Conservation (phyloP, 2,329 filamentous ascomycete genomes). For the Aspergillus ruber region DNA sequence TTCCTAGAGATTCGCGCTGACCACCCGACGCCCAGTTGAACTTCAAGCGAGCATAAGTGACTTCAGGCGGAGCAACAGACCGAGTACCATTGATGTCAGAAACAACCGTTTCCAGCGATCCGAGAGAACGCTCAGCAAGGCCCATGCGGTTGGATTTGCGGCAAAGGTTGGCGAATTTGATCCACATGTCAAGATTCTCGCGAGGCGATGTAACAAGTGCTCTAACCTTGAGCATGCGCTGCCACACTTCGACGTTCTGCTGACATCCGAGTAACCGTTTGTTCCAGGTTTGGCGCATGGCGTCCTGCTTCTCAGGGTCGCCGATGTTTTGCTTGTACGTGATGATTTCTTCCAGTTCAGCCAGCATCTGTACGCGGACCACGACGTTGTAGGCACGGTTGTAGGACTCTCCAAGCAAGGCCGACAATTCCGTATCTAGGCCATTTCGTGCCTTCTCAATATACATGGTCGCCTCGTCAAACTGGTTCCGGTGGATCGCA, state of each 20-base stretch:
- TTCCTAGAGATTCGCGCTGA: constrained; percentile 56
- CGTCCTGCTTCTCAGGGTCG: constrained; percentile 78
- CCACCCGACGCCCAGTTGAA: constrained; percentile 84
- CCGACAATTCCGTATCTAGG: constrained; percentile 90
- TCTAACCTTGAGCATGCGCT: constrained; percentile 91
- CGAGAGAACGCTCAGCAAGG: constrained; percentile 88
- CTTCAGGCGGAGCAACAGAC: constrained; percentile 56
- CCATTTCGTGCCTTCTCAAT: constrained; percentile 90
- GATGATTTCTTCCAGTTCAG: constrained; percentile 96
- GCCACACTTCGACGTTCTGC: constrained; percentile 96
- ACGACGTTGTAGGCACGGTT: constrained; percentile 97
- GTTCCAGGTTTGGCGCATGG: constrained; percentile 93
- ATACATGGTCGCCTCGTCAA: constrained; percentile 79
- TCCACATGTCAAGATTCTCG: constrained; percentile 98
- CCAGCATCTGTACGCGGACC: constrained; percentile 96
- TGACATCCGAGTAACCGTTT: constrained; percentile 90
- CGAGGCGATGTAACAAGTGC: constrained; percentile 84
- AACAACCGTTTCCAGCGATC: constrained; percentile 75
- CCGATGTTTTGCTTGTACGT: constrained; percentile 83
- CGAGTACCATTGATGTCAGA: constrained; percentile 37
- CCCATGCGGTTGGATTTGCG: constrained; percentile 93
- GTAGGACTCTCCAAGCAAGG: constrained; percentile 95
- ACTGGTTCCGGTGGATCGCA: constrained; percentile 90
- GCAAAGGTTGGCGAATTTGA: constrained; percentile 97
- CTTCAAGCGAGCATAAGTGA: constrained; percentile 95